A percentile compares a stretch with the other conserved stretches of the same genome.
These are phyloP conservation scores for Phytopythium kandeliae DNA, from an alignment of 352 stramenopile genomes.

Conservation along the genomic window DNA sequence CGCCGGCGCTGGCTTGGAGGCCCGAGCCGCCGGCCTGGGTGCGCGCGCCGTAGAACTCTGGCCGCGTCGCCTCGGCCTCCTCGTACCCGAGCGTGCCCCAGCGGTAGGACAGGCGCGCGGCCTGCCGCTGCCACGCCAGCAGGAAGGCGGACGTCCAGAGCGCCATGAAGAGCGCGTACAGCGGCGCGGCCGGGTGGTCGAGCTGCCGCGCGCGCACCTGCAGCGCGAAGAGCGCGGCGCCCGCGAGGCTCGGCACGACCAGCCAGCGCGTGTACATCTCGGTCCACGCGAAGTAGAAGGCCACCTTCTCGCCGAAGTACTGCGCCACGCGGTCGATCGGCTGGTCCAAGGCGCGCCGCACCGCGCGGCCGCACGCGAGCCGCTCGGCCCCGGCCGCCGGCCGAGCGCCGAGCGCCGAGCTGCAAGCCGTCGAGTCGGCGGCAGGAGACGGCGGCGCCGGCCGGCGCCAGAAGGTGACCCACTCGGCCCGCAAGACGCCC, in stretches of 20 bases:
- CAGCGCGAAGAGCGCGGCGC: constrained; percentile 60
- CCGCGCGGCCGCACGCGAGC: constrained; percentile 12
- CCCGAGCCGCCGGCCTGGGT: background rate
- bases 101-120: constrained; percentile 73
- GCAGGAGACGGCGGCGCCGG: constrained; percentile 10
- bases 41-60: constrained; percentile 64
- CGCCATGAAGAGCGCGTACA: constrained; percentile 88
- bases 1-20: no score
- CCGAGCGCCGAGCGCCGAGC: background rate
- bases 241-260: constrained; percentile 66
- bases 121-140: constrained; percentile 79
- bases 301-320: constrained; percentile 89
- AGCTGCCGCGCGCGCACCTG: constrained; percentile 59
- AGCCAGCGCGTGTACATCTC: constrained; percentile 91
- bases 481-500: constrained; percentile 42
- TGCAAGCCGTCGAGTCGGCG: background rate
- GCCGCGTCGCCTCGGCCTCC: constrained; percentile 71
- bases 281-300: constrained; percentile 93
- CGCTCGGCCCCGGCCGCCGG: background rate
- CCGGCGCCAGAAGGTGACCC: constrained; percentile 79
- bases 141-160: constrained; percentile 88
- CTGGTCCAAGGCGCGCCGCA: constrained; percentile 44
- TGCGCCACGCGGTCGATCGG: constrained; percentile 82
- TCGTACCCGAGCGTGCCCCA: constrained; percentile 91
- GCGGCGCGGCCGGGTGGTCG: constrained; percentile 69